Evolutionary conservation across 352 stramenopile species (phyloP), one percentile per base, ranked within the genome.

Genomic region (Achlya hypogyna): DNA sequence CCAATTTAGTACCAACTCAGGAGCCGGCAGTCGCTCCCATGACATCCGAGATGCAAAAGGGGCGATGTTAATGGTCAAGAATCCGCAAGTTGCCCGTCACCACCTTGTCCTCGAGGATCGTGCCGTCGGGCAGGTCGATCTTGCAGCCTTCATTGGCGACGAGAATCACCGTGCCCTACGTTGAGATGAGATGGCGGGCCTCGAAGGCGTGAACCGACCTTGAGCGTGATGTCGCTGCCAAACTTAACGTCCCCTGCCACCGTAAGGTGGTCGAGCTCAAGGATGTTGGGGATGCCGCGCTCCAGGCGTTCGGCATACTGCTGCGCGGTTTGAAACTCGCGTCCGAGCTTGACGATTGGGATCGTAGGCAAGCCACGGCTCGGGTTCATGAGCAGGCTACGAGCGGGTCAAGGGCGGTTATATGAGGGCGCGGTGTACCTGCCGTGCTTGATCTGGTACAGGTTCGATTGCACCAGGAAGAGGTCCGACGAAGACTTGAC

Each of bases 401-500:
- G 32, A 62, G 20, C 14, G 23, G 14, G 25, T 22, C 12, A 62
- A 23, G 6, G 6, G 35, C 18, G 14, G 9, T 1, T 56, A 28
- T 16, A 10, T 53, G 42, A 27, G 52, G 27, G 32, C 40, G 35
- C 29, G 22, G 0, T 10, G 22, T 56, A 53, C 51, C 56, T 79
- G 42, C 91, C 91, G 70, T 97, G 91, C 70, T 95, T 95, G 70
- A 97, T 91, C 65, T 92, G 88, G 74, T 96, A 97, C 65, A 97
- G 69, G 74, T 97, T 96, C 22, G 82, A 95, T 76, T 98, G 91
- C 35, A 97, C 88, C 0, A 97, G 77, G 51, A 99, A 90, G 20
- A 99, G 82, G 72, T 99, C 97, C 47, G 94, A 98, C 58, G 96
- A 99, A 65, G 98, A 99, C 78, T 99, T 99, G 23, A 99, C 97